Base-by-base conservation (phyloP, 2,329 filamentous ascomycete genomes). In the Sclerotinia trifoliorum region DNA sequence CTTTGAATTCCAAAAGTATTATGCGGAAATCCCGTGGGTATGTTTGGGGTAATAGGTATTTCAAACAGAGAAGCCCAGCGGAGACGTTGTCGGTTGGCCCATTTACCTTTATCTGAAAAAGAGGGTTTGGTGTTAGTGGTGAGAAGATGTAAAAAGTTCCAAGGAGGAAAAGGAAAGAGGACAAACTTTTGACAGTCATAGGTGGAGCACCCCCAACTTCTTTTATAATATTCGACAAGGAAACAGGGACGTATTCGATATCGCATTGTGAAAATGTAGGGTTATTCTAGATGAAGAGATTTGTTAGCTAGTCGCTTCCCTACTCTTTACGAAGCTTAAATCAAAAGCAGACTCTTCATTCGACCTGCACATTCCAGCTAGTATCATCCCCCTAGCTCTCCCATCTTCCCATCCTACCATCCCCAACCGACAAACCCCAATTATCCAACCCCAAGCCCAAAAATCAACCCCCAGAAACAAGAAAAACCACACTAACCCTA, bases 201-300 rank as follows among this genome's bases (percentile, higher is more conserved):
- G 86, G 86, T 1, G 86, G 75, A 2, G 73, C 81, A 73, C 87
- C 88, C 39, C 80, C 81, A 74, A 83, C 85, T 7, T 70, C 72
- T 48, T 87, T 83, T 82, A 89, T 86, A 65, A 89, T 76, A 0
- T 86, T 86, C 5, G 85, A 85, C 0, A 88, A 80, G 64, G 88
- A 82, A 65, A 89, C 84, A 10, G 87, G 87, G 11, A 86, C 77
- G 73, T 86, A 88, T 17, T 78, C 83, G 54, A 87, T 78, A 10
- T 87, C 80, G 75, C 83, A 83, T 73, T 81, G 77, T 67, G 82
- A 79, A 77, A 89, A 88, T 8, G 82, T 78, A 0, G 84, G 80
- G 24, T 84, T 85, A 71, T 86, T 82, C 85, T 88, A 71, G 19
- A 17, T 15, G 3, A 24, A 11, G 10, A 32, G 1, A n/a, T 32